Conservation (phyloP, 2,329 filamentous ascomycete species). For the Hansfordia pulvinata region DNA sequence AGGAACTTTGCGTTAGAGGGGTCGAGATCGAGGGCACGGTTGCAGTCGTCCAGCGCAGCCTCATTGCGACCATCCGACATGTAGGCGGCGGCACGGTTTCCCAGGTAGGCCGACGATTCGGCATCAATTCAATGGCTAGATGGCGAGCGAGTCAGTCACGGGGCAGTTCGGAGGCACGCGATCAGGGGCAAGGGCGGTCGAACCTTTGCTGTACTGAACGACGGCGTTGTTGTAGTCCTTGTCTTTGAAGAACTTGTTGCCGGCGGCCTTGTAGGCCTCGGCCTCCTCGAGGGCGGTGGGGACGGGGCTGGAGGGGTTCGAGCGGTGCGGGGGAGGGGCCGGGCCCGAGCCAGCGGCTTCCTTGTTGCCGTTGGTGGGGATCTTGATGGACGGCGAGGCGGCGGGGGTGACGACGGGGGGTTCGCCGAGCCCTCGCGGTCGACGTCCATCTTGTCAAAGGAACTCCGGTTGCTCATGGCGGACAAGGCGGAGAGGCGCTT, state of each 20-base stretch:
- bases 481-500: constrained; percentile 60
- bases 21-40: constrained; percentile 68
- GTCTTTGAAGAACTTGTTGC: constrained; percentile 96
- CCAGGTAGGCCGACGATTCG: constrained; percentile 80
- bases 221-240: constrained; percentile 81
- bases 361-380: constrained; percentile 25
- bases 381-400: too few relatives aligned
- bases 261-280: constrained; percentile 80
- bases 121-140: constrained; percentile 79
- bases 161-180: constrained; percentile 1
- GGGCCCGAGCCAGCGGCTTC: constrained; percentile 43
- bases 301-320: constrained; percentile 44
- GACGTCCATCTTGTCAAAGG: constrained; percentile 52
- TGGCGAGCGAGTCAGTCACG: constrained; percentile 6
- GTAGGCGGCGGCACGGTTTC: constrained; percentile 88
- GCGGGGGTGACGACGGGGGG: constrained; percentile 33
- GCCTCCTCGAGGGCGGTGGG: constrained; percentile 56
- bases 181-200: constrained; percentile 8
- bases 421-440: constrained; percentile 49
- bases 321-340: constrained; percentile 59
- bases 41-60: constrained; percentile 77
- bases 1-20: constrained; percentile 79
- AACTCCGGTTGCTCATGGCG: constrained; percentile 43
- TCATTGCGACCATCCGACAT: constrained; percentile 75
- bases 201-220: constrained; percentile 90